Base-by-base conservation (phyloP, 2,329 filamentous ascomycete species). In the Albophoma yamanashiensis region DNA sequence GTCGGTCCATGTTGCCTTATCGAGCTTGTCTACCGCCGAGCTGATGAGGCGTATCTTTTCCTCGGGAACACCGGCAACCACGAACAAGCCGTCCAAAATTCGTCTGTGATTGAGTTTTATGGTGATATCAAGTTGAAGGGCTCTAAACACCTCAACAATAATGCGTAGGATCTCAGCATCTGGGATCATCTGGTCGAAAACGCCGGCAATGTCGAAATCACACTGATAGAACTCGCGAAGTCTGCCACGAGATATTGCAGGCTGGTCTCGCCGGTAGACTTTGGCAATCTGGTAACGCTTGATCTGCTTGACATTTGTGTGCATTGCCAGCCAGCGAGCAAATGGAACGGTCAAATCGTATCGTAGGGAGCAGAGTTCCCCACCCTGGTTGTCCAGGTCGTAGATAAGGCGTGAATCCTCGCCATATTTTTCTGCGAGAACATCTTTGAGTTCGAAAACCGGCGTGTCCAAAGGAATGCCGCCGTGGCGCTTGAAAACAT, bases 181-280 rank as follows among this genome's bases (percentile, higher is more conserved):
- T 59, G 92, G 91, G 36, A 96, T 82, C 92, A 97, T 96, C 58
- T 90, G 76, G 71, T 96, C 92, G 77, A 91, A 95, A 50, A 78
- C 79, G 62, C 92, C 92, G 15, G 92, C 92, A 75, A 96, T 93
- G 71, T 97, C 92, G 70, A 97, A 95, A 76, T 97, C 93, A 78
- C 92, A 97, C 75, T 97, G 92, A 78, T 95, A 96, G 75, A 96
- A 96, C 76, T 97, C 93, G 69, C 93, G 85, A 88, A 96, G 94
- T 59, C 92, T 85, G 57, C 92, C 93, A 73, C 95, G 94, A 63
- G 88, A 90, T 77, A 97, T 91, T 62, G 91, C 72, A 15, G 75
- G 75, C 62, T 77, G 75, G 60, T 77, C 75, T 66, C 75, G 67
- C 53, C 76, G 74, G 70, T 78, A 78, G 64, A 96, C 92, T 77